A percentile compares a stretch with the other conserved stretches of the same genome.
Evolutionary conservation across 257 asterid species (phyloP).

Genomic region (Avicennia marina): DNA sequence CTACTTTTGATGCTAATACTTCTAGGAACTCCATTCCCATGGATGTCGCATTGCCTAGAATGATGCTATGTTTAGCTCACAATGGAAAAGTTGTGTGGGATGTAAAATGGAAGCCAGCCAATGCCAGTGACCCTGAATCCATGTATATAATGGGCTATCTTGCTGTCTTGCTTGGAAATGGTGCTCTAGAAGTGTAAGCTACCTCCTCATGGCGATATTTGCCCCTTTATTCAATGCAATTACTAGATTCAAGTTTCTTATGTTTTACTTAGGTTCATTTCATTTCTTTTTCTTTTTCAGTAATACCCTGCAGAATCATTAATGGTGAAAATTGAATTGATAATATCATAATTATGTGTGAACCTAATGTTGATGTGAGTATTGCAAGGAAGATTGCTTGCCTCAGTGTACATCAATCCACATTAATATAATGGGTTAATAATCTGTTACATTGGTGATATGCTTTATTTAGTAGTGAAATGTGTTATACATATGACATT

Average conservation of each 20-base stretch:
- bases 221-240: neutral
- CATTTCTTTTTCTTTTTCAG: no score
- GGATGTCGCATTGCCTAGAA: constrained; percentile 75
- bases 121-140: constrained; percentile 39
- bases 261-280: no score
- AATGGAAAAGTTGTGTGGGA: constrained; percentile 95
- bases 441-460: neutral
- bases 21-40: constrained; percentile 34
- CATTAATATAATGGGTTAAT: neutral
- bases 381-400: no score
- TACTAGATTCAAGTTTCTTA: no score
- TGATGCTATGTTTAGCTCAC: constrained; percentile 87
- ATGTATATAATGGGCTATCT: constrained; percentile 80
- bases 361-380: no score
- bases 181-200: constrained; percentile 93
- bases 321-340: no score
- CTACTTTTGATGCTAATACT: constrained; percentile 18
- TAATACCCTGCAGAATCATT: no score
- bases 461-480: neutral
- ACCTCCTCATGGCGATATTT: constrained; percentile 13
- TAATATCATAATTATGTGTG: no score
- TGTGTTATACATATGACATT: neutral
- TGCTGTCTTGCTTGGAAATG: constrained; percentile 91
- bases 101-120: constrained; percentile 81
- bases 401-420: neutral